Evolutionary conservation across 352 stramenopile genomes (phyloP).

Genomic region (Phytophthora kernoviae): DNA sequence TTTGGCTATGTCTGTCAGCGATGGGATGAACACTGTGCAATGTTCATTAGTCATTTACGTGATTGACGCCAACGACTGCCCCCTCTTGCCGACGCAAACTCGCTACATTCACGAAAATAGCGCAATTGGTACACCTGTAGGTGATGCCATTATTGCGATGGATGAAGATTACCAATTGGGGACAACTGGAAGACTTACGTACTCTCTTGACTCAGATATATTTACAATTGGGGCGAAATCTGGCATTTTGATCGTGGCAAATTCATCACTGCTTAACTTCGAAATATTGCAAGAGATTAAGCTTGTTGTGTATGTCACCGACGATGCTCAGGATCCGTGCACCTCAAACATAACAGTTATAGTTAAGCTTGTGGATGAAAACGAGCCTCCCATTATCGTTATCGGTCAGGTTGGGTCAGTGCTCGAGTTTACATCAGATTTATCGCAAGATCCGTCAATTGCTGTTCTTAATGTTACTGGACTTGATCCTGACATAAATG

Average conservation of each 20-base stretch:
- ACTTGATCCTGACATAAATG: slow-evolving; percentile 21
- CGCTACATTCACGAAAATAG: slow-evolving; percentile 53
- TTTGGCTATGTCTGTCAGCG: slow-evolving; percentile 18
- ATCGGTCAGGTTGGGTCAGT: slow-evolving; percentile 34
- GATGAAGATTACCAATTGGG: slow-evolving; percentile 29
- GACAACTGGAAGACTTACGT: slow-evolving; percentile 14
- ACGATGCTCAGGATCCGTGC: slow-evolving; percentile 25
- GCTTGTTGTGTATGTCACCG: slow-evolving; percentile 21
- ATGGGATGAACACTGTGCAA: slow-evolving; percentile 26
- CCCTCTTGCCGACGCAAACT: slow-evolving; percentile 29
- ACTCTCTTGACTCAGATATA: slow-evolving; percentile 17
- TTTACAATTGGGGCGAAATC: slow-evolving; percentile 22
- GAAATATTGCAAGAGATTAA: slow-evolving; percentile 12
- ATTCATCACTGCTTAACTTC: slow-evolving; percentile 22
- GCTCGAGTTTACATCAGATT: slow-evolving; percentile 40
- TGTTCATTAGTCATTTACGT: slow-evolving; percentile 40
- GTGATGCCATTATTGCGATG: slow-evolving; percentile 13
- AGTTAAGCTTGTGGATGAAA: slow-evolving; percentile 41
- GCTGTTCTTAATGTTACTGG: slow-evolving; percentile 28
- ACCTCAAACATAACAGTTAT: slow-evolving; percentile 18
- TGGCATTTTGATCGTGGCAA: slow-evolving; percentile 9
- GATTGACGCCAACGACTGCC: slow-evolving; percentile 59
- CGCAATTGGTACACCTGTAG: slow-evolving; percentile 26
- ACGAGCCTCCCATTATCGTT: slow-evolving; percentile 44
- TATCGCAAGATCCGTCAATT: slow-evolving; percentile 23